These are phyloP conservation scores for Fomes fomentarius DNA, from an alignment of 1,284 basidiomycete genomes.

Conservation along the genomic window DNA sequence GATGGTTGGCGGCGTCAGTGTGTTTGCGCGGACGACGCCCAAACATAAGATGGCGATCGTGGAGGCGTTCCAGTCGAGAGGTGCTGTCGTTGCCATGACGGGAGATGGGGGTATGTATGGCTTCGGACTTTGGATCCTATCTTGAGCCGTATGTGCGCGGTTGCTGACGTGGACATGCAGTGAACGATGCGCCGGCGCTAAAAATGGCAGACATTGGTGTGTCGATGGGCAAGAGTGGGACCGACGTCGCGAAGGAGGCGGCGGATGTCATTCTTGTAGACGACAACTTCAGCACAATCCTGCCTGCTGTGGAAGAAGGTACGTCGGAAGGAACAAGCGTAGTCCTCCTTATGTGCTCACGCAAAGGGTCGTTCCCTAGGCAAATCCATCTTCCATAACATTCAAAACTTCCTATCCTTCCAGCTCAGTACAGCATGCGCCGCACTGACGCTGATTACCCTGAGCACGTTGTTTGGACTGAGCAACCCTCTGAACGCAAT, in stretches of 20 bases:
- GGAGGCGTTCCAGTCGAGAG: conserved; percentile 87
- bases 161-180: conserved; percentile 40
- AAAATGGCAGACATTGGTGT: conserved; percentile 99
- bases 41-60: conserved; percentile 98
- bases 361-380: conserved; percentile 44
- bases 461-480: conserved; percentile 88
- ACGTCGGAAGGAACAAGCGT: conserved; percentile 20
- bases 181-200: conserved; percentile 96
- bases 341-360: background rate
- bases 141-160: background rate
- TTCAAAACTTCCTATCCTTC: conserved; percentile 97
- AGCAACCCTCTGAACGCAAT: conserved; percentile 96
- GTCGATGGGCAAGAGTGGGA: conserved; percentile 96
- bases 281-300: conserved; percentile 95
- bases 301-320: conserved; percentile 96
- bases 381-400: conserved; percentile 98
- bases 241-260: conserved; percentile 98
- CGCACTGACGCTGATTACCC: conserved; percentile 91
- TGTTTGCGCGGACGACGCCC: conserved; percentile 95
- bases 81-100: conserved; percentile 95
- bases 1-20: conserved; percentile 79
- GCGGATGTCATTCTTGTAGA: conserved; percentile 97
- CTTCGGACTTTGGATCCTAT: conserved; percentile 1
- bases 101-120: conserved; percentile 78
- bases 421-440: conserved; percentile 97